Base-by-base conservation (phyloP, 2,329 filamentous ascomycete genomes). In the Paecilomyces formosus region DNA sequence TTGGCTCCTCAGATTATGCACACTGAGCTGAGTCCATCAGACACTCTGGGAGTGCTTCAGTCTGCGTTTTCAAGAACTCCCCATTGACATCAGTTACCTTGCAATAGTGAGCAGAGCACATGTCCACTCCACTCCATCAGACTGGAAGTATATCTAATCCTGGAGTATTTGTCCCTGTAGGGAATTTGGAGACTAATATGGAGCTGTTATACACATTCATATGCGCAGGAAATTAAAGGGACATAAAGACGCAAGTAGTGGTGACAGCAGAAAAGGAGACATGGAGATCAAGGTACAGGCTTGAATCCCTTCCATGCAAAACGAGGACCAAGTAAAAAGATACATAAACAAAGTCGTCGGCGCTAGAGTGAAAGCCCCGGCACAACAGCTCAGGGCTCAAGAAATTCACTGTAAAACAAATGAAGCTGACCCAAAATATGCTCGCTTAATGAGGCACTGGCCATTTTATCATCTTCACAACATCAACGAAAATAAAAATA, bases 131-230 rank as follows among this genome's bases (percentile, higher is more conserved):
- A 35, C 15, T 39, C 15, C 3, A 39, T 45, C 39, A 45, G 39
- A 8, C 15, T 18, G n/a, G 3, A 45, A 45, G n/a, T 2, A 18
- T 45, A 6, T 4, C 13, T n/a, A 45, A 45, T 45, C 18, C 39
- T 45, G 18, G n/a, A 45, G 39, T 9, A 21, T 45, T 31, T 45
- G n/a, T n/a, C 35, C n/a, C n/a, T 26, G 3, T 3, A 6, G 39
- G 18, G 18, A 45, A n/a, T 45, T 45, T 18, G n/a, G 50, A 52
- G 24, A 52, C 22, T 18, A 28, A 52, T 28, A 52, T 24, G 26
- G 21, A 59, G 59, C 61, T 64, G 57, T 60, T 63, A 57, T 67
- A 64, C 62, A 66, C 57, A 62, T 33, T 63, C 57, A 58, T 56
- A 49, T 58, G 55, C n/a, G 53, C 56, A 55, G 35, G 35, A 24